Conservation (phyloP, 371 early-diverging fungal species). For the Lichtheimia ornata region DNA sequence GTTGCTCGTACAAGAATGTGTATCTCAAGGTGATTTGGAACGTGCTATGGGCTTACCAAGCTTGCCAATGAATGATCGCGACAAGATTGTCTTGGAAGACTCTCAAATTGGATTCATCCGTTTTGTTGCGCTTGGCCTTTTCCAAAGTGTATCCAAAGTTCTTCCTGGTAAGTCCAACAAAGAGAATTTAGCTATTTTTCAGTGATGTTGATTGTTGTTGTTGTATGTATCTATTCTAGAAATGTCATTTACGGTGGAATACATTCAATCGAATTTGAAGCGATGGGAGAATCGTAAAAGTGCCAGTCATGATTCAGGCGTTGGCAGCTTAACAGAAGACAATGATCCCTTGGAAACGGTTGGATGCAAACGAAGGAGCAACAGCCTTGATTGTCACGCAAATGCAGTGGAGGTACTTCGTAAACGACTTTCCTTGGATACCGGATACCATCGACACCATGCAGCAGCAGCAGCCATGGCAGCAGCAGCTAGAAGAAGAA, state of each 20-base stretch:
- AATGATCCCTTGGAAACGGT: neutral
- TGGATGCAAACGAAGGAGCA: slow-evolving; percentile 1
- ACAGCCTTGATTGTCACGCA: slow-evolving; percentile 20
- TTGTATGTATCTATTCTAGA: slow-evolving; percentile 5
- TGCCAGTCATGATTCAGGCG: slow-evolving; percentile 21
- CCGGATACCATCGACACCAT: neutral
- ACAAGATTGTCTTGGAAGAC: slow-evolving; percentile 52
- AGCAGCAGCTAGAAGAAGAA: slow-evolving; percentile 1
- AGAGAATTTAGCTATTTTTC: neutral
- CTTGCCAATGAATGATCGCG: slow-evolving; percentile 55
- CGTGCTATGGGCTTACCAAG: slow-evolving; percentile 57
- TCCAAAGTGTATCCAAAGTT: slow-evolving; percentile 47
- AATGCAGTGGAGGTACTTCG: slow-evolving; percentile 16
- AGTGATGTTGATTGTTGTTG: neutral
- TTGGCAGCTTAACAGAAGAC: slow-evolving; percentile 9
- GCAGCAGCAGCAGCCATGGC: neutral
- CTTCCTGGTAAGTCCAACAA: slow-evolving; percentile 28
- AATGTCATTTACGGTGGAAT: slow-evolving; percentile 41
- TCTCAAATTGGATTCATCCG: slow-evolving; percentile 74
- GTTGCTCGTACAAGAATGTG: slow-evolving; percentile 60
- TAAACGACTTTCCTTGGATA: slow-evolving; percentile 18
- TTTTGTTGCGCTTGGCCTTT: slow-evolving; percentile 68
- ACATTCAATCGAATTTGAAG: slow-evolving; percentile 34
- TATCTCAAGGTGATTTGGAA: slow-evolving; percentile 69
- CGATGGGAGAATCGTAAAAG: slow-evolving; percentile 43